Percentiles rank a stretch among this genome's conserved stretches.
Conservation (phyloP, 345 rosid genomes). For the Melastoma malabathricum region DNA sequence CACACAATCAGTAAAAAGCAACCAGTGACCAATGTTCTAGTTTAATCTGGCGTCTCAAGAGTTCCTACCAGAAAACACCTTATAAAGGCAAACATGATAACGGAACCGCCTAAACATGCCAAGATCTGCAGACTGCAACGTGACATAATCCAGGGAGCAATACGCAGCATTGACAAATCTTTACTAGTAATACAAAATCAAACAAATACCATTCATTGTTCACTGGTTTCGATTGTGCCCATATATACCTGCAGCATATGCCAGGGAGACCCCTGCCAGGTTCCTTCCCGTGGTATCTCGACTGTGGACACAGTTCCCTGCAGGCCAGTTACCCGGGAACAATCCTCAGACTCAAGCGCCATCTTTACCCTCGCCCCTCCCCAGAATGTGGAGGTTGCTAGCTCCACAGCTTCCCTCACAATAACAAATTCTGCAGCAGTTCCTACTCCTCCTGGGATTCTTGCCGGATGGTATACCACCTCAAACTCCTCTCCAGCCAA, state of each 20-base stretch:
- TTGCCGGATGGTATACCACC: constrained; percentile 67
- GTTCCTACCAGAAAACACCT: no score
- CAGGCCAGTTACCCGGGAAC: constrained; percentile 56
- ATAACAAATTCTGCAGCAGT: constrained; percentile 67
- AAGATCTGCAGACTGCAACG: no score
- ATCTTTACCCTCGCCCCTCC: constrained; percentile 59
- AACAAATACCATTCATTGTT: no score
- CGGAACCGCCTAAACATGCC: no score
- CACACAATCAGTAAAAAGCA: constrained; percentile 42
- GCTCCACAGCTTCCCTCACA: constrained; percentile 64
- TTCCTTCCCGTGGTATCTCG: constrained; percentile 24
- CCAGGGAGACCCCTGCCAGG: constrained; percentile 81
- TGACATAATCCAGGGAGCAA: no score
- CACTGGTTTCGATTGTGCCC: not conserved
- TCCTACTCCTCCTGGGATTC: constrained; percentile 7
- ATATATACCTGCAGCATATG: constrained; percentile 67
- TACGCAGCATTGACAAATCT: no score
- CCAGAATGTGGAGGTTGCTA: constrained; percentile 36
- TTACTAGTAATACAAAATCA: no score
- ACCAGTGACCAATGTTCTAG: not conserved
- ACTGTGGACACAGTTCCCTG: constrained; percentile 52
- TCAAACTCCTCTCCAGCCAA: constrained; percentile 46
- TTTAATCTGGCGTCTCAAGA: no score
- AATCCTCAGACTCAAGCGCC: constrained; percentile 71
- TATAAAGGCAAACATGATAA: not conserved